phyloP scores from a whole-genome alignment of 1,284 basidiomycete species.

The Leucoagaricus sp. region DNA sequence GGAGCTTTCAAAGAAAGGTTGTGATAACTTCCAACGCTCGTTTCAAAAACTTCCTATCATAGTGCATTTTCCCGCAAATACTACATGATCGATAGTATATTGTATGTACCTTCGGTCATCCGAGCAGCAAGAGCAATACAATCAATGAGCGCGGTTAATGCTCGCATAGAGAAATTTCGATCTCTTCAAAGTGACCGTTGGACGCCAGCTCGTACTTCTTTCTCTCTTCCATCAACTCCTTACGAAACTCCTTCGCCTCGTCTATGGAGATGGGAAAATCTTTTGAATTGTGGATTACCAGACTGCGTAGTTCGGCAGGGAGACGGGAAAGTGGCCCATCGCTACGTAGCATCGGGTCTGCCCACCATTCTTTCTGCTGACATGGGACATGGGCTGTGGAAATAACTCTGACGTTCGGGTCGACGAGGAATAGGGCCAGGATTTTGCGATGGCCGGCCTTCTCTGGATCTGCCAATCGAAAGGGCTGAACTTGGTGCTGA shows the following conservation, averaged over 20 bases:
- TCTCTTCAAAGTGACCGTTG: constrained; percentile 14
- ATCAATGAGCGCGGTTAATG: too few relatives aligned
- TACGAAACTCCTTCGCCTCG: constrained; percentile 28
- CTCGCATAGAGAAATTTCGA: constrained; percentile 29
- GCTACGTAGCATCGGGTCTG: background rate
- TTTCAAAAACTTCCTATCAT: too few relatives aligned
- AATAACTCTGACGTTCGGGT: constrained; percentile 44
- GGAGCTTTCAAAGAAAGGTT: too few relatives aligned
- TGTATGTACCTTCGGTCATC: too few relatives aligned
- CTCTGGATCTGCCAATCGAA: constrained; percentile 36
- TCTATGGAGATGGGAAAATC: constrained; percentile 29
- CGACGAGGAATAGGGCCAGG: constrained; percentile 47
- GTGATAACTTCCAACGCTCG: too few relatives aligned
- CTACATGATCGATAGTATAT: too few relatives aligned
- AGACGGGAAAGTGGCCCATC: background rate
- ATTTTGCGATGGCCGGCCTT: constrained; percentile 47
- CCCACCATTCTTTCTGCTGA: constrained; percentile 29
- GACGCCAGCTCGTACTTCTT: constrained; percentile 22
- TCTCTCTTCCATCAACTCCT: constrained; percentile 32
- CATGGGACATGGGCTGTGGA: constrained; percentile 41
- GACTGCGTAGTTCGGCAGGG: constrained; percentile 24
- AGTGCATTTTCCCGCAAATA: too few relatives aligned
- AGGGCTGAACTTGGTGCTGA: constrained; percentile 41
- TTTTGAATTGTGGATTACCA: constrained; percentile 22
- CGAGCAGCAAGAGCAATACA: too few relatives aligned